phyloP scores from a whole-genome alignment of 495 filamentous ascomycete genomes.

The Aspergillus bertholletiae region DNA sequence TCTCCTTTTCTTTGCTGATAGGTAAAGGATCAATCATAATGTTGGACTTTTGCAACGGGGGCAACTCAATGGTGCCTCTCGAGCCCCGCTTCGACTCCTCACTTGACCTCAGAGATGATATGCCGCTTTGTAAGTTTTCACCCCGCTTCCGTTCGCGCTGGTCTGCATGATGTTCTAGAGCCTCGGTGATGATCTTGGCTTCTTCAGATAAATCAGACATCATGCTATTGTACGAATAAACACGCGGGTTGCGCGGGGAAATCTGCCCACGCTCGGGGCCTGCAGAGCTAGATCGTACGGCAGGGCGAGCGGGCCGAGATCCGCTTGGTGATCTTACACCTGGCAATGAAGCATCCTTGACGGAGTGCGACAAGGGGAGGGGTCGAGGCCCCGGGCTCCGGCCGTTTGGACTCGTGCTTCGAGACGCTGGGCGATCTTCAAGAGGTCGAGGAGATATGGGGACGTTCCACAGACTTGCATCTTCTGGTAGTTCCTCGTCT shows the following conservation, averaged over 20 bases:
- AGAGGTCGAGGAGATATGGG: constrained; percentile 85
- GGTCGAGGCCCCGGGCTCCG: constrained; percentile 38
- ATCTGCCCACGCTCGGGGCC: constrained; percentile 43
- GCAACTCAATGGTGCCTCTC: constrained; percentile 60
- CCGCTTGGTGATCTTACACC: constrained; percentile 26
- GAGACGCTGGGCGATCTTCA: constrained; percentile 56
- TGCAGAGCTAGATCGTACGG: constrained; percentile 41
- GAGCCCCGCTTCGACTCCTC: constrained; percentile 53
- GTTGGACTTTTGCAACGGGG: constrained; percentile 79
- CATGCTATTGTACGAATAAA: constrained; percentile 83
- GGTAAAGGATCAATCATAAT: constrained; percentile 96
- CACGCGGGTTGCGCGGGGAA: constrained; percentile 53
- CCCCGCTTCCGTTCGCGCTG: constrained; percentile 52
- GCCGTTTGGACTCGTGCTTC: constrained; percentile 52
- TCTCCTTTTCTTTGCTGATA: constrained; percentile 94
- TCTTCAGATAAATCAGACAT: constrained; percentile 80
- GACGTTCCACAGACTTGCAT: constrained; percentile 88
- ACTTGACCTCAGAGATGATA: constrained; percentile 39
- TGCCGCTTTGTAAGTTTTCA: constrained; percentile 48
- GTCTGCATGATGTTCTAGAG: constrained; percentile 80
- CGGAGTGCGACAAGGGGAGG: constrained; percentile 38
- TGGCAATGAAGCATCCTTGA: constrained; percentile 23
- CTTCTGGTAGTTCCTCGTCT: constrained; percentile 91
- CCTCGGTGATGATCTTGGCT: constrained; percentile 83
- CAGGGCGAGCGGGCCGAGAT: constrained; percentile 27